Evolutionary conservation across 441 rosid genomes (phyloP), one percentile per base, ranked within the genome.

Genomic region (Mallotus repandus): DNA sequence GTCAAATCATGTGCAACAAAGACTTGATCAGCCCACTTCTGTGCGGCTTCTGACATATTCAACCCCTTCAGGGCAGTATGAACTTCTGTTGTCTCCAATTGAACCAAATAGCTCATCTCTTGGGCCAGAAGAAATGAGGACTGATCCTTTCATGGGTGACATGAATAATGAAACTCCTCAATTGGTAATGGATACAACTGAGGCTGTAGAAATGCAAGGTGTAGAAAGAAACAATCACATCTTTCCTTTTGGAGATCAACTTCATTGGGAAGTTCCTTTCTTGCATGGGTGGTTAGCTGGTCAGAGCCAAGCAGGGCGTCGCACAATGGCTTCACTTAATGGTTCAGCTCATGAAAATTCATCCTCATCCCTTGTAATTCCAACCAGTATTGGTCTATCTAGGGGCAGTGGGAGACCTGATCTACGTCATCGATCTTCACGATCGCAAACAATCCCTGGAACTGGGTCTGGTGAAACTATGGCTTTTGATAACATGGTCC

Each of bases 281-380:
- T 69, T 89, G 84, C 92, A 89, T 78, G 94, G 96, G 72, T 90
- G 93, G 96, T 77, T 91, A 74, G 85, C 86, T 81, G 91, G 89
- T 74, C 93, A 86, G 70, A 90, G 83, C 79, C 97, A 88, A 80
- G 89, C 86, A 66, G 83, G 74, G 68, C 83, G 45, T 83, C 69
- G 49, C n/a, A 41, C 85, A 32, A 77, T 78, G 74, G 78, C 66
- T 80, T 82, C 89, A 69, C 78, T 76, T 72, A 79, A 63, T 77
- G 81, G 76, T 77, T 84, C 76, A 75, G 74, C 77, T 78, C 81
- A 74, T 73, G 94, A 83, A 75, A 74, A 70, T 68, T 69, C 18
- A 11, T 64, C 68, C 18, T 69, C 18, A 11, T 64, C 68, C 18
- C 32, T 53, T 64, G 54, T 64, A 67, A 81, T 82, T 60, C 88